A percentile compares a stretch with the other conserved stretches of the same genome.
phyloP scores from a whole-genome alignment of 2,329 filamentous ascomycete genomes.

The Verticillium nubilum region DNA sequence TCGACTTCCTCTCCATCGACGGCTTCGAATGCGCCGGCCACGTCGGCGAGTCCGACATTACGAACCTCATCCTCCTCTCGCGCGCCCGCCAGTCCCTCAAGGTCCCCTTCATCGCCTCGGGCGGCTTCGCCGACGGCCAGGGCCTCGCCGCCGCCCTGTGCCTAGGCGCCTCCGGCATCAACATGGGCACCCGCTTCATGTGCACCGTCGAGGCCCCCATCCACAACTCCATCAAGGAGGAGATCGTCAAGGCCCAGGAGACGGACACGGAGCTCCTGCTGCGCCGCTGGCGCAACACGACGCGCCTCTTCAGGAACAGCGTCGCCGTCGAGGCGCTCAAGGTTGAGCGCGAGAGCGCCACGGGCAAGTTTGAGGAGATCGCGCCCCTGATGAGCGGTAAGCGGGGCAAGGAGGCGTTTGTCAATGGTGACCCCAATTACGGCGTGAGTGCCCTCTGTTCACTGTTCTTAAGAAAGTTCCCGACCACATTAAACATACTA shows the following conservation, averaged over 20 bases:
- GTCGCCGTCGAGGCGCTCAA: slow-evolving; percentile 74
- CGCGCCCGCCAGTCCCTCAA: slow-evolving; percentile 77
- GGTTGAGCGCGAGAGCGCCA: slow-evolving; percentile 76
- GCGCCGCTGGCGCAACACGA: slow-evolving; percentile 89
- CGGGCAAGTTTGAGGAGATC: slow-evolving; percentile 85
- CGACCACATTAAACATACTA: no score
- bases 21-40: slow-evolving; percentile 95
- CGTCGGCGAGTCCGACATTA: slow-evolving; percentile 82
- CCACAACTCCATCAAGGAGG: slow-evolving; percentile 87
- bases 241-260: slow-evolving; percentile 84
- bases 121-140: slow-evolving; percentile 91
- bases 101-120: slow-evolving; percentile 91
- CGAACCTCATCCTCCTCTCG: slow-evolving; percentile 83
- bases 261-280: slow-evolving; percentile 87
- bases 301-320: slow-evolving; percentile 83
- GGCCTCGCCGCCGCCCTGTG: slow-evolving; percentile 87
- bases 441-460: slow-evolving; percentile 58
- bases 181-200: slow-evolving; percentile 99
- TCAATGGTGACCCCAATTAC: slow-evolving; percentile 84
- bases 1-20: slow-evolving; percentile 95
- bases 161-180: slow-evolving; percentile 88
- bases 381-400: slow-evolving; percentile 84
- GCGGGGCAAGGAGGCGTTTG: slow-evolving; percentile 83
- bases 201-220: slow-evolving; percentile 90
- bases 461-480: no score